These are phyloP conservation scores for Solanum chilense DNA, from an alignment of 257 asterid species.

Conservation along the genomic window DNA sequence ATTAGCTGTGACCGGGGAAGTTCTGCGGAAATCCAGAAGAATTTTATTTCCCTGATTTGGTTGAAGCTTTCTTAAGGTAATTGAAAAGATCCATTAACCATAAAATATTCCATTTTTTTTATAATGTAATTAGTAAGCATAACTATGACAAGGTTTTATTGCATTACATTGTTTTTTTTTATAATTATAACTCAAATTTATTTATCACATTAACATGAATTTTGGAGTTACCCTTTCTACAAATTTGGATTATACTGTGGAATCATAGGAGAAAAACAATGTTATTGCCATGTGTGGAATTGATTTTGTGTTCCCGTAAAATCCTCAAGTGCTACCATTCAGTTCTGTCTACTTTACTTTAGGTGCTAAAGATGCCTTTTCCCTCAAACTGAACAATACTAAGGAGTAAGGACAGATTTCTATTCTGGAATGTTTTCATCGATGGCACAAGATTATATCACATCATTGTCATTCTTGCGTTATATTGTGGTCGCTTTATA, in stretches of 20 bases:
- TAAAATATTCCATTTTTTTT: not conserved
- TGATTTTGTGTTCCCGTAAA: not conserved
- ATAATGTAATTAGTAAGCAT: not conserved
- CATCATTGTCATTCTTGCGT: not conserved
- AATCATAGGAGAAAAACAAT: not conserved
- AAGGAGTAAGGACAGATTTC: not conserved
- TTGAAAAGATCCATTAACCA: not conserved
- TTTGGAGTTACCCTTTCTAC: not conserved
- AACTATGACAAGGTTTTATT: not conserved
- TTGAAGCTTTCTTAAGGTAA: not conserved
- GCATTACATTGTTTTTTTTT: not conserved
- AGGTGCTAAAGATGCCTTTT: not conserved
- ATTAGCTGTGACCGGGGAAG: slow-evolving; percentile 93
- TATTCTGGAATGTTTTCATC: not conserved
- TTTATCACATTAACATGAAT: not conserved
- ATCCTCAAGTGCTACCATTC: not conserved
- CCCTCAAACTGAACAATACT: not conserved
- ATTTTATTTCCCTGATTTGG: not conserved
- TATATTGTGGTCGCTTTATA: not conserved
- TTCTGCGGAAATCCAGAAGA: slow-evolving; percentile 15
- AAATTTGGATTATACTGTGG: not conserved
- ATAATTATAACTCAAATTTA: not conserved
- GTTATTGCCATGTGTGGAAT: not conserved
- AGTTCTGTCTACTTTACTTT: not conserved
- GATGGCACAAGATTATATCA: not conserved